phyloP scores from a whole-genome alignment of 352 stramenopile genomes.

The Phytopythium cucurbitacearum region DNA sequence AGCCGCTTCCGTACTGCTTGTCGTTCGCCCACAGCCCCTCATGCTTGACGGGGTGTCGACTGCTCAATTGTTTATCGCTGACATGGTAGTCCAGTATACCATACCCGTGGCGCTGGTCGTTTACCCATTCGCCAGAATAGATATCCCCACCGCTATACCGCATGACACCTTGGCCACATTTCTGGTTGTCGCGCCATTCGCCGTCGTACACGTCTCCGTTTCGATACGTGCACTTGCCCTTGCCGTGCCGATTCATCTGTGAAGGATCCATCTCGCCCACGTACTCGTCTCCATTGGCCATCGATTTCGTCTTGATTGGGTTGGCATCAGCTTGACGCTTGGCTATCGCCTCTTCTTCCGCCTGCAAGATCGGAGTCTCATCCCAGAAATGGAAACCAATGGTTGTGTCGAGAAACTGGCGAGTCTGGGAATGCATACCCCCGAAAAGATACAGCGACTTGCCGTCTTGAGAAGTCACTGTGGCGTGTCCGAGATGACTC shows the following conservation, averaged over 20 bases:
- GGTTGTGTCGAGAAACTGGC: slow-evolving; percentile 30
- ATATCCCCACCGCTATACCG: slow-evolving; percentile 38
- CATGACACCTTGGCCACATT: slow-evolving; percentile 49
- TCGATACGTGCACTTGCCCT: slow-evolving; percentile 55
- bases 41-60: slow-evolving; percentile 35
- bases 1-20: slow-evolving; percentile 49
- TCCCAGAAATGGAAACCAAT: slow-evolving; percentile 60
- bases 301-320: slow-evolving; percentile 39
- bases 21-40: slow-evolving; percentile 72
- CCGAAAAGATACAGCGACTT: slow-evolving; percentile 63
- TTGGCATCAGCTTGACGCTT: slow-evolving; percentile 17
- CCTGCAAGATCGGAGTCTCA: slow-evolving; percentile 27
- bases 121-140: slow-evolving; percentile 52
- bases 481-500: slow-evolving; percentile 48
- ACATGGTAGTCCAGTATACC: slow-evolving; percentile 36
- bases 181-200: slow-evolving; percentile 48
- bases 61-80: slow-evolving; percentile 1
- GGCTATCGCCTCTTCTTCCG: slow-evolving; percentile 22
- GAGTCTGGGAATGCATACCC: slow-evolving; percentile 20
- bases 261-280: slow-evolving; percentile 50
- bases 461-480: slow-evolving; percentile 22
- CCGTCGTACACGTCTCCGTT: slow-evolving; percentile 66
- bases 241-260: slow-evolving; percentile 40
- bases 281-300: slow-evolving; percentile 66
- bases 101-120: slow-evolving; percentile 39